Base-by-base conservation (phyloP, 129 eudicot species). In the Escallonia rubra region DNA sequence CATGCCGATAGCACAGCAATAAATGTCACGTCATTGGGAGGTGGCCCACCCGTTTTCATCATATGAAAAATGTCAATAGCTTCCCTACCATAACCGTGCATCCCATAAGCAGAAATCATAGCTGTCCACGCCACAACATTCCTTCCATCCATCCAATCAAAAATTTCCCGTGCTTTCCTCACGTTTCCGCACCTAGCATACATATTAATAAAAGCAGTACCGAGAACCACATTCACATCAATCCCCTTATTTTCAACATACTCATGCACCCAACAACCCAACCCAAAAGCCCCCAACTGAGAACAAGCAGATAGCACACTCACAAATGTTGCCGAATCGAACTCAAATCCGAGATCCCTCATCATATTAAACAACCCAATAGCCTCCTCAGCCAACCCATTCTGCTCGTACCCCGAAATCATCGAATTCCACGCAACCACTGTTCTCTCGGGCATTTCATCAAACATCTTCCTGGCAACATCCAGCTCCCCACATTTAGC, bases 91-190 rank as follows among this genome's bases (percentile, higher is more conserved):
- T 83, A 78, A 56, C 94, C 87, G 34, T 87, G 78, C 76, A 78
- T 81, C n/a, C 87, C 85, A 14, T 78, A 87, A 7, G 75, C 76
- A 5, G 89, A 83, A 40, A 87, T 87, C 86, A 87, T 87, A 10
- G 85, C 69, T 2, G 94, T 87, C 89, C 94, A 87, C 3, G 89
- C 68, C 50, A 76, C 83, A 59, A 87, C 94, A 55, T 87, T 87
- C 10, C 56, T 66, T 11, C 69, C 84, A 34, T 49, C 52, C 73
- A 86, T 71, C 6, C 59, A 68, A 52, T 86, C 75, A 63, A 86
- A 86, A 8, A 86, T 85, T 52, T 82, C 70, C 61, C 81, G 65
- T 10, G 88, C 91, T 82, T 79, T 79, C 8, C 5, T 68, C 8
- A 86, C 81, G 16, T 77, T 75, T 41, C 91, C 91, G 68, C 91